Conservation (phyloP, 345 rosid species). For the Melaleuca alternifolia region DNA sequence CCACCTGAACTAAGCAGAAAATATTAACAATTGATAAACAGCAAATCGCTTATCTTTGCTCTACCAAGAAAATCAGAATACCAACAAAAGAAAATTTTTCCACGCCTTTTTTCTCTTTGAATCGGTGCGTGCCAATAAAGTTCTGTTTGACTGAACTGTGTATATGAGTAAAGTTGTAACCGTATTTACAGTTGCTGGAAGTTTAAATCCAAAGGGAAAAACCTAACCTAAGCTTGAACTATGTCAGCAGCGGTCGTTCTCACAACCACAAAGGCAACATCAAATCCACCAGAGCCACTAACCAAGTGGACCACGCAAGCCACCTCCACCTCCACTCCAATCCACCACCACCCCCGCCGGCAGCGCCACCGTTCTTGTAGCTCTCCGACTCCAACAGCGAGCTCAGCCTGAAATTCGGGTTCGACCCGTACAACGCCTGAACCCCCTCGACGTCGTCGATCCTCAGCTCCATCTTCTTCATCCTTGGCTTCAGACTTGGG, state of each 20-base stretch:
- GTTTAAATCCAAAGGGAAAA: not conserved
- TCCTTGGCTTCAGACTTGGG: conserved; percentile 63
- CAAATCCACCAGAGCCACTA: not conserved
- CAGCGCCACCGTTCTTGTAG: conserved; percentile 20
- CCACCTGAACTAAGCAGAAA: not conserved
- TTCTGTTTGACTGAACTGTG: not conserved
- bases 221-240: not conserved
- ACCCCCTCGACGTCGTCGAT: conserved; percentile 77
- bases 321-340: not conserved
- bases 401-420: conserved; percentile 52
- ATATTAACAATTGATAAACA: not conserved
- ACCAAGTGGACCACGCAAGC: conserved; percentile 17
- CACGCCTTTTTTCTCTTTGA: not conserved
- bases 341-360: not conserved
- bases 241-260: not conserved
- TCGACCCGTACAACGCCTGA: conserved; percentile 65
- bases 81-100: not conserved
- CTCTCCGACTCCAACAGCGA: conserved; percentile 42
- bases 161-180: not conserved
- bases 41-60: not conserved
- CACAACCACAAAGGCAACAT: not conserved
- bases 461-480: conserved; percentile 46
- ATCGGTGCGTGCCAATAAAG: not conserved
- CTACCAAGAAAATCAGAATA: not conserved
- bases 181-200: not conserved